phyloP scores from a whole-genome alignment of 768 basidiomycete genomes.

The Pleurotus citrinopileatus region DNA sequence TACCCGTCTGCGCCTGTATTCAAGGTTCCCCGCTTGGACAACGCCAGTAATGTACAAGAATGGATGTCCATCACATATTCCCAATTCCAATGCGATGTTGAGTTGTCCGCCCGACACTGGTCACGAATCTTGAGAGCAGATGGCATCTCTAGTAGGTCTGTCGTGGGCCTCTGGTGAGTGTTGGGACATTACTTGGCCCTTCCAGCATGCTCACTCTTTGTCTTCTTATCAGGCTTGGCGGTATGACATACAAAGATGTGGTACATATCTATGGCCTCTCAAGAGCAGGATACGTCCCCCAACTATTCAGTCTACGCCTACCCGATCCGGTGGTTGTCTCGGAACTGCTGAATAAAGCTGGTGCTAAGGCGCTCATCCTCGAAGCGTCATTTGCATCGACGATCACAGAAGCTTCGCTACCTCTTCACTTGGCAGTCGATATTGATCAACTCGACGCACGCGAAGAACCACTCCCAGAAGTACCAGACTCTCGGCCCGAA shows the following conservation, averaged over 20 bases:
- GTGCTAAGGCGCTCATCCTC: slow-evolving; percentile 62
- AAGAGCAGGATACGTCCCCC: slow-evolving; percentile 75
- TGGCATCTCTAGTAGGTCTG: slow-evolving; percentile 50
- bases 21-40: slow-evolving; percentile 50
- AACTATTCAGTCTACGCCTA: slow-evolving; percentile 74
- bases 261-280: slow-evolving; percentile 74
- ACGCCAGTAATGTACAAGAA: slow-evolving; percentile 37
- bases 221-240: slow-evolving; percentile 54
- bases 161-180: slow-evolving; percentile 74
- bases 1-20: slow-evolving; percentile 55
- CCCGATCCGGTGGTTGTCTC: slow-evolving; percentile 70
- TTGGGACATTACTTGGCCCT: neutral
- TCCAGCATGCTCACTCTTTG: neutral
- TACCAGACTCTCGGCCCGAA: slow-evolving; percentile 30
- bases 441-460: slow-evolving; percentile 34
- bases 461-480: slow-evolving; percentile 38
- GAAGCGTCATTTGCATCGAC: slow-evolving; percentile 53
- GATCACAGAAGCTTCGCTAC: slow-evolving; percentile 45
- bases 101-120: slow-evolving; percentile 65
- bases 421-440: slow-evolving; percentile 42
- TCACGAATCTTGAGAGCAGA: slow-evolving; percentile 41
- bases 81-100: slow-evolving; percentile 65
- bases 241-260: slow-evolving; percentile 68
- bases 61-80: slow-evolving; percentile 66
- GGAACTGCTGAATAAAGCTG: slow-evolving; percentile 62